Percentiles rank a stretch among this genome's conserved stretches.
phyloP scores from a whole-genome alignment of 129 eudicot species.

The Chrysanthemum seticuspe region DNA sequence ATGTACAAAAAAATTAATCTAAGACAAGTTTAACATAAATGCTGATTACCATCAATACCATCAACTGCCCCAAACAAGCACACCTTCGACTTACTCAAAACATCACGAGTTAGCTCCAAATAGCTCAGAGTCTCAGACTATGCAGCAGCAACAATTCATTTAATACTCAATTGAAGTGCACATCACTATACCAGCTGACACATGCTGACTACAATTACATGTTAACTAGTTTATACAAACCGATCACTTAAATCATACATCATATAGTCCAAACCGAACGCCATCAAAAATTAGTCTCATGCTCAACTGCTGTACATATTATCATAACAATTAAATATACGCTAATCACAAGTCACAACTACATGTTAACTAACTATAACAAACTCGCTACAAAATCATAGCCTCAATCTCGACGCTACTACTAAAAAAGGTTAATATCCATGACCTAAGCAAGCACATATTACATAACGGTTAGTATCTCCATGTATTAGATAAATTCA shows the following conservation, averaged over 20 bases:
- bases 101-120: too few species aligned
- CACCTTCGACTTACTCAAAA: not conserved
- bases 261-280: too few species aligned
- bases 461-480: too few species aligned
- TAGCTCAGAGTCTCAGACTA: too few species aligned
- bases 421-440: too few species aligned
- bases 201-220: not conserved
- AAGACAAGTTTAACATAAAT: conserved; percentile 6
- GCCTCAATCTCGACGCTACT: too few species aligned
- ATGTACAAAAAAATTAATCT: conserved; percentile 6
- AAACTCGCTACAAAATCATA: not conserved
- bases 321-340: not conserved
- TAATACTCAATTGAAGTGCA: not conserved
- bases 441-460: too few species aligned
- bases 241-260: too few species aligned
- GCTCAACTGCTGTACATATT: too few species aligned
- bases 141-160: not conserved
- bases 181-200: not conserved
- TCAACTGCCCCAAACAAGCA: not conserved
- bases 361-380: not conserved
- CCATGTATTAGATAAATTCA: not conserved
- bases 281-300: too few species aligned
- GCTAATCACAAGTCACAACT: not conserved
- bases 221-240: too few species aligned
- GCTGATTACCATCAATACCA: too few species aligned